These are phyloP conservation scores for Penicillium macrosclerotiorum DNA, from an alignment of 495 filamentous ascomycete genomes.

Conservation along the genomic window DNA sequence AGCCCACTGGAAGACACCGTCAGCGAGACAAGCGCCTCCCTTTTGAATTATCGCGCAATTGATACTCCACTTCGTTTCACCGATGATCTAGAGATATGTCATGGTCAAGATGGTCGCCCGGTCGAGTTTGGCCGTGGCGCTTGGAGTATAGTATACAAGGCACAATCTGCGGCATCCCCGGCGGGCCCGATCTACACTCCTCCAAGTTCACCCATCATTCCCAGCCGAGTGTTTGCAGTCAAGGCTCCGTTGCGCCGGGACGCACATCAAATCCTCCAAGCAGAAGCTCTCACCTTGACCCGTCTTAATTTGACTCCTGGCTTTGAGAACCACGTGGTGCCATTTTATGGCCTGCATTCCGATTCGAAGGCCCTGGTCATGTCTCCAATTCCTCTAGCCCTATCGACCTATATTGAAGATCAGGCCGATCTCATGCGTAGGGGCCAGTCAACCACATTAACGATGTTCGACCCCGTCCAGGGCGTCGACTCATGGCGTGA, in stretches of 20 bases:
- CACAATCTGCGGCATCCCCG: slow-evolving; percentile 16
- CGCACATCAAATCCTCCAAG: slow-evolving; percentile 45
- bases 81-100: slow-evolving; percentile 35
- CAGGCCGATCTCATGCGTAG: slow-evolving; percentile 29
- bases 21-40: background rate
- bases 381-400: slow-evolving; percentile 46
- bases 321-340: slow-evolving; percentile 43
- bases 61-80: slow-evolving; percentile 26
- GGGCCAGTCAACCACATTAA: slow-evolving; percentile 34
- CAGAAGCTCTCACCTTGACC: slow-evolving; percentile 53
- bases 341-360: slow-evolving; percentile 55
- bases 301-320: slow-evolving; percentile 38
- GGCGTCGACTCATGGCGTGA: slow-evolving; percentile 39
- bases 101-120: slow-evolving; percentile 22
- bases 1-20: slow-evolving; percentile 5
- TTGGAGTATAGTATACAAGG: slow-evolving; percentile 63
- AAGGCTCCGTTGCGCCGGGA: slow-evolving; percentile 52
- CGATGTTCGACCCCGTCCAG: slow-evolving; percentile 53
- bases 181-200: slow-evolving; percentile 29
- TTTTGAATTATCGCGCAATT: slow-evolving; percentile 15
- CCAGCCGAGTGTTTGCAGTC: slow-evolving; percentile 46
- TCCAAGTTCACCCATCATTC: slow-evolving; percentile 45
- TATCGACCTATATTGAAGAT: slow-evolving; percentile 50
- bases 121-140: slow-evolving; percentile 55
- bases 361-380: slow-evolving; percentile 52